phyloP scores from a whole-genome alignment of 768 basidiomycete genomes.

The Leucosporidium creatinivorum region DNA sequence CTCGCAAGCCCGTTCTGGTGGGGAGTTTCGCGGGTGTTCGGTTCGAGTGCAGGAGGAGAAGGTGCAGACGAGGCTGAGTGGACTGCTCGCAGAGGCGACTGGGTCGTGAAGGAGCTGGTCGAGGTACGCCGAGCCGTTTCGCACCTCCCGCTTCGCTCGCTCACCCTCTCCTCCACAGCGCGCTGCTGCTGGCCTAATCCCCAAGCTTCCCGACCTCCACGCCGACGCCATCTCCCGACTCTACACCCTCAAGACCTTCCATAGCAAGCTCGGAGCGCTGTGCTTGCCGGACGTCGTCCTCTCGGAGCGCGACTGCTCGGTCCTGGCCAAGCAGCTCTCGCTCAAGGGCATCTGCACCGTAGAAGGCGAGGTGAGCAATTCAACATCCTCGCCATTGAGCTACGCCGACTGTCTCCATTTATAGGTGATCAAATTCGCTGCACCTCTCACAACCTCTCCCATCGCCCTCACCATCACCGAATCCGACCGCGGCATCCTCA shows the following conservation, averaged over 20 bases:
- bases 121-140: constrained; percentile 11
- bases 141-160: no score
- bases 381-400: no score
- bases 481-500: constrained; percentile 20
- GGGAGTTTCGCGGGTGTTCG: constrained; percentile 15
- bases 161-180: not conserved
- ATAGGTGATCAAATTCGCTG: constrained; percentile 31
- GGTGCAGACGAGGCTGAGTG: constrained; percentile 26
- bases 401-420: no score
- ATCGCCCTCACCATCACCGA: constrained; percentile 8
- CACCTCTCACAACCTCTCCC: not conserved
- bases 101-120: constrained; percentile 25
- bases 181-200: constrained; percentile 8
- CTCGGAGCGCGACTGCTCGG: constrained; percentile 15
- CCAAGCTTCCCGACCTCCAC: constrained; percentile 9
- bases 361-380: constrained; percentile 21
- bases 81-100: constrained; percentile 16
- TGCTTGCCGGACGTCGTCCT: constrained; percentile 11
- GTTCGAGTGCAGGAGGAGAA: constrained; percentile 1
- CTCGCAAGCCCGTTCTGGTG: constrained; percentile 28
- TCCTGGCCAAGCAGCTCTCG: constrained; percentile 16
- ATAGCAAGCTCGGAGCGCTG: constrained; percentile 5
- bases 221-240: constrained; percentile 25
- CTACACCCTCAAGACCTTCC: constrained; percentile 22
- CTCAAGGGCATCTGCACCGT: constrained; percentile 12